Base-by-base conservation (phyloP, 495 filamentous ascomycete species). In the Xylaria cubensis region DNA sequence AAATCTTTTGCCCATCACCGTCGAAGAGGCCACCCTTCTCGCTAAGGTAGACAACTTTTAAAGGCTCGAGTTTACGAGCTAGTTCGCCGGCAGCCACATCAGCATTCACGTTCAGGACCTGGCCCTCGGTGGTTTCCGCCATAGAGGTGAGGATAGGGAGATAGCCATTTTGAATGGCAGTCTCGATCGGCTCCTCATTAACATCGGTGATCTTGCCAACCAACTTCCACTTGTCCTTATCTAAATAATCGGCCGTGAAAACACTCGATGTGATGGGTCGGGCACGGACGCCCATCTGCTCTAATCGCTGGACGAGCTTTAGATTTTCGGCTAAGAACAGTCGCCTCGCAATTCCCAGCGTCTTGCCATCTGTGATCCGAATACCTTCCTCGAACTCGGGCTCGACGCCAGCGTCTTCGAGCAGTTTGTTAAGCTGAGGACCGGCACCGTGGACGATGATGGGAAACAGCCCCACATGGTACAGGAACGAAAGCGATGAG, bases 11-110 rank as follows among this genome's bases (percentile, higher is more conserved):
- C 58, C 93, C 92, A 72, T 96, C 93, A 68, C 93, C 95, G 79
- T 98, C 94, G 83, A 97, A 97, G 42, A 99, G 84, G 21, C 96
- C 96, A 48, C 96, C 96, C 87, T 98, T 98, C 86, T 99, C 96
- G 39, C 94, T 97, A 24, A 99, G 89, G 82, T 98, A 99, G 61
- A 99, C 95, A 59, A 98, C 97, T 90, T 99, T 99, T 75, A 98
- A 84, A 41, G 96, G 96, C 83, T 98, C 92, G 71, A 99, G 83
- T 68, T 93, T 89, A 63, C 93, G 90, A 50, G 96, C 96, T 63
- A 99, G 84, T 81, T 98, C 97, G 75, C 94, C 95, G 41, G 96
- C 96, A 34, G 95, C 95, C 62, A 98, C 94, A 81, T 99, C 96
- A 64, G 96, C 96, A 79, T 99, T 99, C 81, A 99, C 96, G 76